Evolutionary conservation across 2,329 filamentous ascomycete species (phyloP).

Genomic region (Aspergillus proliferans): DNA sequence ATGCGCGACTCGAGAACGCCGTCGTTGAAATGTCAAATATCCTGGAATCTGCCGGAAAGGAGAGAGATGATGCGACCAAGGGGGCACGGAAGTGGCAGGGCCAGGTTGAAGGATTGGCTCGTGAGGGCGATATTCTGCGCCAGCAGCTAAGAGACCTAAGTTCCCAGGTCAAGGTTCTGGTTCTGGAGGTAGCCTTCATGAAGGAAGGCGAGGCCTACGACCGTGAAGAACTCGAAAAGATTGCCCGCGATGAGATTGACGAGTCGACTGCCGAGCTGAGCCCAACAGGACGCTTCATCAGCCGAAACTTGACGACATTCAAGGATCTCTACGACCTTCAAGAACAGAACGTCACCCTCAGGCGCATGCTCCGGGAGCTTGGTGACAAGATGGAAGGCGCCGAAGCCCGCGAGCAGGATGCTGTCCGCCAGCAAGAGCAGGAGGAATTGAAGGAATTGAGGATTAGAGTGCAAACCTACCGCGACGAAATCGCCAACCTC

Average conservation of each 20-base stretch:
- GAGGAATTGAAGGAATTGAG: slow-evolving; percentile 69
- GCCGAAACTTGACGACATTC: slow-evolving; percentile 82
- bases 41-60: slow-evolving; percentile 72
- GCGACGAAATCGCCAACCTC: slow-evolving; percentile 79
- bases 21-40: slow-evolving; percentile 78
- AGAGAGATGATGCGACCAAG: slow-evolving; percentile 72
- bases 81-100: slow-evolving; percentile 71
- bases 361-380: slow-evolving; percentile 75
- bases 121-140: slow-evolving; percentile 70
- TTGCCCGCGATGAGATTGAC: slow-evolving; percentile 71
- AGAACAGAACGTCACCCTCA: slow-evolving; percentile 76
- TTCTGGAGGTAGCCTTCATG: slow-evolving; percentile 73
- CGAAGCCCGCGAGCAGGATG: slow-evolving; percentile 62
- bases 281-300: slow-evolving; percentile 83
- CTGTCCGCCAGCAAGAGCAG: slow-evolving; percentile 50
- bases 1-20: slow-evolving; percentile 71
- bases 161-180: slow-evolving; percentile 80
- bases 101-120: slow-evolving; percentile 56
- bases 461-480: slow-evolving; percentile 67
- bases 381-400: slow-evolving; percentile 87
- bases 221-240: slow-evolving; percentile 65
- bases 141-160: slow-evolving; percentile 86
- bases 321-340: slow-evolving; percentile 78
- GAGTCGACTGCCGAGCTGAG: slow-evolving; percentile 67
- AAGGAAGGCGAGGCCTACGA: slow-evolving; percentile 76